Base-by-base conservation (phyloP, 2,329 filamentous ascomycete genomes). In the Colletotrichum truncatum region DNA sequence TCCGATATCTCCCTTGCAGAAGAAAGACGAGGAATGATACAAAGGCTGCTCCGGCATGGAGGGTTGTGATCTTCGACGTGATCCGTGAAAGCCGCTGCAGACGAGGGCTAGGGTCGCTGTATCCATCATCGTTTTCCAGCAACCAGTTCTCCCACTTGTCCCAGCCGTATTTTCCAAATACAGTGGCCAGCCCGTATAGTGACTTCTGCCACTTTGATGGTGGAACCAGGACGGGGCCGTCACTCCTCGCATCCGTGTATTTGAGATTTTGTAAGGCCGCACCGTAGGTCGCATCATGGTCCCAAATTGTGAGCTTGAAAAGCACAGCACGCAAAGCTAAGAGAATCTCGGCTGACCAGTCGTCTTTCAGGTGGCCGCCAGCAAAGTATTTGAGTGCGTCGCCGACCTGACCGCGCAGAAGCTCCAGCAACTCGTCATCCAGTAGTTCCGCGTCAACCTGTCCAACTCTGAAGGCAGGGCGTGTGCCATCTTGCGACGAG, bases 271-370 rank as follows among this genome's bases (percentile, higher is more conserved):
- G 96, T 52, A 99, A 83, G 34, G 93, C 90, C 10, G 96, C 96
- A 66, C 96, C 96, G 77, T 99, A 98, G 5, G 93, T 97, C 38
- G 96, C 93, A 76, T 97, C 91, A 77, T 98, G 93, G 77, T 98
- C 94, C 96, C 96, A 99, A 64, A 99, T 90, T 14, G 92, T 93
- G 67, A 99, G 86, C 79, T 99, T 99, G 84, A 98, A 99, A 7
- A 99, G 82, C 3, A 94, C 82, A 2, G 91, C 88, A 48, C 95
- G 86, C 60, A 99, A 83, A 1, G 84, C 86, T 26, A 98, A 84
- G 67, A 91, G 84, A 57, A 98, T 95, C 80, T 98, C 96, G 55
- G 92, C 85, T 12, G 90, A 89, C 89, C 93, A 98, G 73, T 97
- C 93, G 76, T 97, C 93, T 64, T 91, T 88, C 45, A 97, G 79